Conservation (phyloP, 768 basidiomycete genomes). For the Chalciporus piperatus region DNA sequence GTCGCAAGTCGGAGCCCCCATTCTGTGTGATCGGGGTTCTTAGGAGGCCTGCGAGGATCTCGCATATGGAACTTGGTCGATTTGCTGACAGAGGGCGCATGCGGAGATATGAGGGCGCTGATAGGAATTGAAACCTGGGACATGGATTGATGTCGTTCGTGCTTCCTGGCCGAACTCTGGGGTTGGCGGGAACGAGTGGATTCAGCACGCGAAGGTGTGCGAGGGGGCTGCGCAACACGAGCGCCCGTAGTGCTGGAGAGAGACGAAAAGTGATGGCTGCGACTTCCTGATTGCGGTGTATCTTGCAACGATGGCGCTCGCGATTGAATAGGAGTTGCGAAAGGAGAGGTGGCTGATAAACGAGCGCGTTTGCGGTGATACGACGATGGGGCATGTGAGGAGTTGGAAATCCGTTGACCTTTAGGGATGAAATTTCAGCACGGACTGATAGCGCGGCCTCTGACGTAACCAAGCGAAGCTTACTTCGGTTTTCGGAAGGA, state of each 20-base stretch:
- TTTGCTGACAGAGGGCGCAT: constrained; percentile 65
- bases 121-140: constrained; percentile 78
- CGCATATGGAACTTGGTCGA: constrained; percentile 74
- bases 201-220: constrained; percentile 38
- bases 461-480: constrained; percentile 31
- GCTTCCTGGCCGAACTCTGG: constrained; percentile 27
- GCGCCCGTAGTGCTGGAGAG: constrained; percentile 36
- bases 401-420: constrained; percentile 55
- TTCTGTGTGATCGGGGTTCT: constrained; percentile 49
- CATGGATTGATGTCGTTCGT: constrained; percentile 47
- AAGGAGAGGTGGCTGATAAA: constrained; percentile 42
- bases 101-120: constrained; percentile 73
- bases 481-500: constrained; percentile 54
- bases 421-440: constrained; percentile 21
- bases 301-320: constrained; percentile 30
- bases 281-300: constrained; percentile 17
- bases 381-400: constrained; percentile 66
- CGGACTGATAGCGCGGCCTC: constrained; percentile 20
- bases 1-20: constrained; percentile 60
- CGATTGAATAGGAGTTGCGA: constrained; percentile 31
- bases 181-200: constrained; percentile 34
- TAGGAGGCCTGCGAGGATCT: constrained; percentile 67
- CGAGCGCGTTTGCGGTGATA: constrained; percentile 71
- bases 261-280: constrained; percentile 24
- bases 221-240: constrained; percentile 22